Conservation (phyloP, 2,329 filamentous ascomycete genomes). For the Hypocrella siamensis region DNA sequence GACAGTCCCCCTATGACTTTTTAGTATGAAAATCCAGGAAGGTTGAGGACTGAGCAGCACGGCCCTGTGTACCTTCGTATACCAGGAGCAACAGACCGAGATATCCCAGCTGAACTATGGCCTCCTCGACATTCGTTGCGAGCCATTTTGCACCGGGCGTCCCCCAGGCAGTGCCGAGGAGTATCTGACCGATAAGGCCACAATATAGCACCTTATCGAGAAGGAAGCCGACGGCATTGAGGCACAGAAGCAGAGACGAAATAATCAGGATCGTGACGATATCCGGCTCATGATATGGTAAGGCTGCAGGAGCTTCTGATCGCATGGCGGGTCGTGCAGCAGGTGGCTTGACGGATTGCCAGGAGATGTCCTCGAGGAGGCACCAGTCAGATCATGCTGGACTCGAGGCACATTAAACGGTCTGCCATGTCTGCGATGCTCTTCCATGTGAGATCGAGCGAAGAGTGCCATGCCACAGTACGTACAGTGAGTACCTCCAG, state of each 20-base stretch:
- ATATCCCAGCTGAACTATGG: conserved; percentile 52
- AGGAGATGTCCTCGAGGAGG: too few relatives aligned
- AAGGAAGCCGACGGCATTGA: conserved; percentile 41
- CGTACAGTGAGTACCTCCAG: too few relatives aligned
- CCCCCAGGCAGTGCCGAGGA: conserved; percentile 57
- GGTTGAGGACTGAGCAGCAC: neutral
- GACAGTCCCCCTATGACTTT: conserved; percentile 32
- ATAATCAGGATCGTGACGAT: conserved; percentile 44
- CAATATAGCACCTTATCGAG: conserved; percentile 50
- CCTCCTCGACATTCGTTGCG: conserved; percentile 29
- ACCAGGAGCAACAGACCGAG: conserved; percentile 58
- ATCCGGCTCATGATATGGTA: conserved; percentile 46
- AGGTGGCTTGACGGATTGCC: too few relatives aligned
- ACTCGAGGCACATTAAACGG: too few relatives aligned
- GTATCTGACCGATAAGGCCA: conserved; percentile 55
- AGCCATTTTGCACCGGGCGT: conserved; percentile 49
- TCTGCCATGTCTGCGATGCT: too few relatives aligned
- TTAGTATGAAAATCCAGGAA: neutral
- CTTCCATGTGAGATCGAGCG: too few relatives aligned
- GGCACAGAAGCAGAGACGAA: conserved; percentile 44
- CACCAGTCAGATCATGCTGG: too few relatives aligned
- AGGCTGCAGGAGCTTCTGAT: conserved; percentile 1
- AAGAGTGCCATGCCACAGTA: too few relatives aligned
- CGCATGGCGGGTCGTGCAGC: too few relatives aligned
- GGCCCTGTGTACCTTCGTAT: conserved; percentile 40